Percentiles rank a stretch among this genome's conserved stretches.
Evolutionary conservation across 495 filamentous ascomycete species (phyloP).

Genomic region (Echria macrotheca): DNA sequence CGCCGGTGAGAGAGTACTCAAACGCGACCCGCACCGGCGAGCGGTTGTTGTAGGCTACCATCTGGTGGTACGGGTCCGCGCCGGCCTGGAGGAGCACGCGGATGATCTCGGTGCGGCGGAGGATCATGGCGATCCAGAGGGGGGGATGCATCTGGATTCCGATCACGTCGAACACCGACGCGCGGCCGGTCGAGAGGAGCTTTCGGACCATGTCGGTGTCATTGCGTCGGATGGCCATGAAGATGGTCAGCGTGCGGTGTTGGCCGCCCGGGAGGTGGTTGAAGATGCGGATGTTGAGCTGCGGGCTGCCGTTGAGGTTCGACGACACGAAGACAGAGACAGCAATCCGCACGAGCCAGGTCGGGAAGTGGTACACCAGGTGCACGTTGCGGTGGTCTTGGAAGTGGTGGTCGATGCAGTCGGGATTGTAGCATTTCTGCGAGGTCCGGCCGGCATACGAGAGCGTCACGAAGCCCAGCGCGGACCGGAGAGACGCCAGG

Average conservation of each 20-base stretch:
- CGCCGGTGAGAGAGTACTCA: not conserved
- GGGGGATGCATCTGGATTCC: not conserved
- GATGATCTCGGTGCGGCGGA: not conserved
- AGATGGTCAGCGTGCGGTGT: not conserved
- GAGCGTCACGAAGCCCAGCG: not conserved
- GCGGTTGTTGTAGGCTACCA: not conserved
- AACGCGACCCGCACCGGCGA: not conserved
- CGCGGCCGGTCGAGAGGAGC: not conserved
- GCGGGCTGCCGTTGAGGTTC: not conserved
- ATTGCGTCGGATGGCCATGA: not conserved
- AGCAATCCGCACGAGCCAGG: not conserved
- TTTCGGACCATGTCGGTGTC: not conserved
- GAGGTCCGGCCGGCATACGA: not conserved
- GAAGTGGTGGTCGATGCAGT: not conserved
- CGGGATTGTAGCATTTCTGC: not conserved
- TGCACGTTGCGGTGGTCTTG: not conserved
- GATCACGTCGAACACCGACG: constrained; percentile 5
- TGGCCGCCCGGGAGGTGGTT: not conserved
- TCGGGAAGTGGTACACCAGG: not conserved
- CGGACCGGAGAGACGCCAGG: not conserved
- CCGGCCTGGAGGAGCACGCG: constrained; percentile 6
- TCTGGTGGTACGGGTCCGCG: constrained; percentile 4
- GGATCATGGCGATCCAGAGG: not conserved
- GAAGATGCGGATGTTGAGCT: constrained; percentile 3
- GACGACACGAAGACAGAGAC: not conserved